These are phyloP conservation scores for Epichloe festucae DNA, from an alignment of 2,329 filamentous ascomycete genomes.

Conservation along the genomic window DNA sequence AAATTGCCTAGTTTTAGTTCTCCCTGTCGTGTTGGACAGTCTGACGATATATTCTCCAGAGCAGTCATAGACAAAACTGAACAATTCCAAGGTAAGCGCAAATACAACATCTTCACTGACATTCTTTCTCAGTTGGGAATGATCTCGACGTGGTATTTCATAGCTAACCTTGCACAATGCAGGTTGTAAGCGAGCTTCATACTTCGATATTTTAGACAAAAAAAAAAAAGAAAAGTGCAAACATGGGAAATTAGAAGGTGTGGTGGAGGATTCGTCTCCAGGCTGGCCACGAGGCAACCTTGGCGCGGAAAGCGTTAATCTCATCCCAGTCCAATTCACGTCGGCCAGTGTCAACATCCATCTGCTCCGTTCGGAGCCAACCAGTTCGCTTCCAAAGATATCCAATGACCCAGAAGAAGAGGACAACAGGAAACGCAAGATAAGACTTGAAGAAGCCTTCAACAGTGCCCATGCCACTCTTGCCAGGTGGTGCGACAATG, in stretches of 20 bases:
- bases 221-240: too few relatives aligned
- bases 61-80: background rate
- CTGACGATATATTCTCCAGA: background rate
- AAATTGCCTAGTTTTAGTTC: too few relatives aligned
- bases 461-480: constrained; percentile 24
- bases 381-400: constrained; percentile 54
- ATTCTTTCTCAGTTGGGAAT: background rate
- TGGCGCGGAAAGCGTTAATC: constrained; percentile 41
- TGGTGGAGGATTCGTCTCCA: constrained; percentile 32
- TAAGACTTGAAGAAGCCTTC: constrained; percentile 43
- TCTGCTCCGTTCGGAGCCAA: constrained; percentile 44
- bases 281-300: constrained; percentile 35
- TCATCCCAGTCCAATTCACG: constrained; percentile 53
- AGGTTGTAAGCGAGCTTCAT: background rate
- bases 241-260: constrained; percentile 20
- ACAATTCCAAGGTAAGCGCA: background rate
- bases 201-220: background rate
- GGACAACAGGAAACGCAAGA: constrained; percentile 40
- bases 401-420: constrained; percentile 42
- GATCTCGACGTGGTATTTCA: constrained; percentile 13
- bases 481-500: constrained; percentile 23
- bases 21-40: background rate
- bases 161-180: constrained; percentile 10
- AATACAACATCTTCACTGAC: background rate
- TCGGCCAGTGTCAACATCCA: constrained; percentile 55